Evolutionary conservation across 495 filamentous ascomycete genomes (phyloP).

Genomic region (Beverwykella pulmonaria): DNA sequence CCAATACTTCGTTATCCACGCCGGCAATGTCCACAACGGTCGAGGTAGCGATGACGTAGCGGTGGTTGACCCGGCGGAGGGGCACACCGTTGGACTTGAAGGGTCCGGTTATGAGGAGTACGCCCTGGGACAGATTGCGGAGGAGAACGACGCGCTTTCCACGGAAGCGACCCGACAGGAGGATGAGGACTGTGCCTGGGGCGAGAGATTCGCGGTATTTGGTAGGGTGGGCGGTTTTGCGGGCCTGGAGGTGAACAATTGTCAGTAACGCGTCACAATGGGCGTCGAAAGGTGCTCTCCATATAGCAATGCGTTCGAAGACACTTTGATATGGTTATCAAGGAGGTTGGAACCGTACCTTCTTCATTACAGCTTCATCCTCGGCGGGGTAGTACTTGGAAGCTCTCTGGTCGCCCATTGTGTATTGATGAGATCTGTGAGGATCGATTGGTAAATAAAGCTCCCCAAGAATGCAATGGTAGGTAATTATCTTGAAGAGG

Average conservation of each 20-base stretch:
- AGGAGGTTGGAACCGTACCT: slow-evolving; percentile 63
- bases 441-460: neutral
- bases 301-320: neutral
- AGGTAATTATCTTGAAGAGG: neutral
- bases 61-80: slow-evolving; percentile 93
- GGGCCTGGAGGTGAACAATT: slow-evolving; percentile 62
- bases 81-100: slow-evolving; percentile 99
- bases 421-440: neutral
- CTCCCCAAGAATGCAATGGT: neutral
- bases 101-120: slow-evolving; percentile 97
- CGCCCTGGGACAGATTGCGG: slow-evolving; percentile 91
- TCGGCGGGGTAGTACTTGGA: slow-evolving; percentile 99
- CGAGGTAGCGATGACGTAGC: slow-evolving; percentile 98
- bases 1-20: slow-evolving; percentile 77
- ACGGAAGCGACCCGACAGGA: slow-evolving; percentile 98
- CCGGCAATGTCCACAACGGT: slow-evolving; percentile 81
- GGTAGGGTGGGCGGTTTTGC: slow-evolving; percentile 87
- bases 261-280: no score
- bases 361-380: slow-evolving; percentile 86
- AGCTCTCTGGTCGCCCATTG: slow-evolving; percentile 67
- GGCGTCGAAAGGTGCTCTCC: neutral
- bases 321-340: neutral
- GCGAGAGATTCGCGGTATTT: slow-evolving; percentile 82
- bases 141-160: slow-evolving; percentile 99
- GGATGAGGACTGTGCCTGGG: slow-evolving; percentile 94